These are phyloP conservation scores for Tuber calosporum DNA, from an alignment of 495 filamentous ascomycete species.

Conservation along the genomic window DNA sequence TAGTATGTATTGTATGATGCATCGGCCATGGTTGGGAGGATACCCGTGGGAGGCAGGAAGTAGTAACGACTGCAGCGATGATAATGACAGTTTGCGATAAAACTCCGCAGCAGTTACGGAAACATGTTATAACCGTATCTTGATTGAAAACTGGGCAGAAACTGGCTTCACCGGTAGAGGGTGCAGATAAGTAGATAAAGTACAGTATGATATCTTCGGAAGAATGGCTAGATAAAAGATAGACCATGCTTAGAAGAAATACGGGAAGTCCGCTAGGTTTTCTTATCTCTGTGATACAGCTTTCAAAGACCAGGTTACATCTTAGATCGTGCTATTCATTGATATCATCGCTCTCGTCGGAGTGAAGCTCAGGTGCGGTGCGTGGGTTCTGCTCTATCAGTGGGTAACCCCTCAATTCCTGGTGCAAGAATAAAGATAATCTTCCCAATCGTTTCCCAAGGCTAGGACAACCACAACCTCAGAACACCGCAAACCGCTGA, in stretches of 20 bases:
- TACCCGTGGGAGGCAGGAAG: neutral
- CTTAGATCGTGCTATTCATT: slow-evolving; percentile 38
- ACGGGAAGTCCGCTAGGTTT: neutral
- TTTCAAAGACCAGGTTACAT: slow-evolving; percentile 29
- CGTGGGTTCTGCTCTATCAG: neutral
- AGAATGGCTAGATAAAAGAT: neutral
- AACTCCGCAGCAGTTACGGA: neutral
- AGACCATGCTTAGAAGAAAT: neutral
- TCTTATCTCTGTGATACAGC: slow-evolving; percentile 2
- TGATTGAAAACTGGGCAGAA: neutral
- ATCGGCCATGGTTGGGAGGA: too few relatives aligned
- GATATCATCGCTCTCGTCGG: slow-evolving; percentile 37
- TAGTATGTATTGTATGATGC: neutral
- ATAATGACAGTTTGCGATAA: neutral
- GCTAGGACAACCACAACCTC: slow-evolving; percentile 15
- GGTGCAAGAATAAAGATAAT: too few relatives aligned
- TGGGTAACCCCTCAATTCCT: slow-evolving; percentile 12
- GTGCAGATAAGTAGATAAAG: neutral
- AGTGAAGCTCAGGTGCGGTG: neutral
- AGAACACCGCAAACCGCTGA: slow-evolving; percentile 32
- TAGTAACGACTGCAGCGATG: neutral
- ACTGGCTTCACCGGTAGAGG: neutral
- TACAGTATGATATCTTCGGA: too few relatives aligned
- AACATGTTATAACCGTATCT: neutral
- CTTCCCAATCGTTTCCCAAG: slow-evolving; percentile 23